A percentile compares a stretch with the other conserved stretches of the same genome.
phyloP scores from a whole-genome alignment of 106 monocot genomes.

The Cymbidium sinense region DNA sequence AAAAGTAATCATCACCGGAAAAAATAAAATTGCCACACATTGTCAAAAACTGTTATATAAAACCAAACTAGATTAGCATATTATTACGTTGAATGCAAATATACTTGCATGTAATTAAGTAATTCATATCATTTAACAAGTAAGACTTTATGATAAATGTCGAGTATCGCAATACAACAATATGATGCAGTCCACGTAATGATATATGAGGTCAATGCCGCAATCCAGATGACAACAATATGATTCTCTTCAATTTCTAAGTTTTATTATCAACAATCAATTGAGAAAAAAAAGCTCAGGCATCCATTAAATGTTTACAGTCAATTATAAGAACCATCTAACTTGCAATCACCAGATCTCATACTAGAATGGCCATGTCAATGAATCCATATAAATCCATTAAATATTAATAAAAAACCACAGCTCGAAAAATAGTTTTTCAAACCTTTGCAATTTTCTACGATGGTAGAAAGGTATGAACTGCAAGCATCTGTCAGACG shows the following conservation, averaged over 20 bases:
- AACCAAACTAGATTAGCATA: not conserved
- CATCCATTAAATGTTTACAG: not conserved
- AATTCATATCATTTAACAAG: not conserved
- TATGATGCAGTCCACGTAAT: too few relatives aligned
- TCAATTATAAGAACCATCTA: not conserved
- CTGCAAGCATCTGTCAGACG: constrained; percentile 93
- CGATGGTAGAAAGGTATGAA: constrained; percentile 77
- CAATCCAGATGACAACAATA: too few relatives aligned
- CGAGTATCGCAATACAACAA: not conserved
- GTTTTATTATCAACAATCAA: not conserved
- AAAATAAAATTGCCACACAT: not conserved
- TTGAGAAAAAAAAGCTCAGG: not conserved
- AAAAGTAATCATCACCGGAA: not conserved
- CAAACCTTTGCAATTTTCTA: constrained; percentile 83
- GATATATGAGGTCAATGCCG: too few relatives aligned
- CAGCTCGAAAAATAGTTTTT: not conserved
- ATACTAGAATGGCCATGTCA: not conserved
- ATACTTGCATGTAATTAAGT: not conserved
- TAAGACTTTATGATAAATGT: not conserved
- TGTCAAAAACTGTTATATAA: not conserved
- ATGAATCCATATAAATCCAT: not conserved
- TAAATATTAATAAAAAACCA: not conserved
- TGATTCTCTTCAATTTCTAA: not conserved
- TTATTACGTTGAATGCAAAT: not conserved
- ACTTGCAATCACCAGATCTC: not conserved